phyloP scores from a whole-genome alignment of 139 green algal genomes.

The Chlamydomonas applanata region DNA sequence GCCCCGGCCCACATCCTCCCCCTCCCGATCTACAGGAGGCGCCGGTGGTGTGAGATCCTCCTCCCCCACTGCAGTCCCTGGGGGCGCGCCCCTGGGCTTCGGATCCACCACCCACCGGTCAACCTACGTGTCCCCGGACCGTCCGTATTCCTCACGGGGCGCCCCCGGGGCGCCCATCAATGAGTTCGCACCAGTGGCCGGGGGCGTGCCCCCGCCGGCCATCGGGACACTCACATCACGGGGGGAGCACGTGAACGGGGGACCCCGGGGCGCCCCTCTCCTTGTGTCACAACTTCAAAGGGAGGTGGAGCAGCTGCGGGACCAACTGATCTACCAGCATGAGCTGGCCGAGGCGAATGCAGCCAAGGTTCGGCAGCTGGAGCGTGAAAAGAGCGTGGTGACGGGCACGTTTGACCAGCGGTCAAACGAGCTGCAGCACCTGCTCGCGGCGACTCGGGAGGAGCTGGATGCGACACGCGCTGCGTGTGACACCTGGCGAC shows the following conservation, averaged over 20 bases:
- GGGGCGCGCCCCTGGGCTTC: constrained; percentile 7
- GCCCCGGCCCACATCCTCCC: neutral
- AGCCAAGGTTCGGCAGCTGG: constrained; percentile 48
- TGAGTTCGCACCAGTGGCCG: constrained; percentile 9
- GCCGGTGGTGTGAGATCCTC: too few relatives aligned
- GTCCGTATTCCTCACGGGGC: constrained; percentile 7
- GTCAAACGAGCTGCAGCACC: constrained; percentile 15
- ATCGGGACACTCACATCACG: constrained; percentile 14
- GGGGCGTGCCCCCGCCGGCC: neutral
- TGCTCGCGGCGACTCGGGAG: constrained; percentile 13
- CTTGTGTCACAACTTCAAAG: constrained; percentile 39
- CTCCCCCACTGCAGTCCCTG: neutral
- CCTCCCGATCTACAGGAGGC: neutral
- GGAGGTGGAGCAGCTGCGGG: constrained; percentile 45
- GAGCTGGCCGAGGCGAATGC: constrained; percentile 47
- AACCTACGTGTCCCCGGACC: neutral
- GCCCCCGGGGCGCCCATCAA: neutral
- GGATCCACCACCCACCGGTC: constrained; percentile 10
- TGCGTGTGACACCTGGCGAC: constrained; percentile 1
- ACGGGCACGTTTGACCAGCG: constrained; percentile 37
- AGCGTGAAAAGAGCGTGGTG: constrained; percentile 55
- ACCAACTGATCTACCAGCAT: constrained; percentile 47
- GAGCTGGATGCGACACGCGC: constrained; percentile 1
- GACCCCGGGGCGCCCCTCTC: constrained; percentile 20
- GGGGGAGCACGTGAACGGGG: constrained; percentile 36